Evolutionary conservation across 2,329 filamentous ascomycete species (phyloP), one percentile per base, ranked within the genome.

Genomic region (Daldinia eschscholtzii): DNA sequence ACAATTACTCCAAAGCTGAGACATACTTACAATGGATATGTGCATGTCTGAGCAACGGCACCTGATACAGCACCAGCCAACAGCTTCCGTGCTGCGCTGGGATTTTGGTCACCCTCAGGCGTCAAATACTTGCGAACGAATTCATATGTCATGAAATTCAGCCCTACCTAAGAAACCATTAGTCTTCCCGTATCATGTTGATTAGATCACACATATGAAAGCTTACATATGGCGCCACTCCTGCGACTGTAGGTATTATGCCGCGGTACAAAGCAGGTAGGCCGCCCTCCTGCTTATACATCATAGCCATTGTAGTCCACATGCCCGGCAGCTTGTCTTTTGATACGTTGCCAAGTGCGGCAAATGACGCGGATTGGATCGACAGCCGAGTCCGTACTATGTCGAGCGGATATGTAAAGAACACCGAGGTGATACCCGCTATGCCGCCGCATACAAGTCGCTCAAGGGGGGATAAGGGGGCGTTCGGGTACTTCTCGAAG

Each of bases 91-190:
- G 88, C 80, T 0, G 93, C 88, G 68, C 85, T 89, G 0, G 96
- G 96, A 73, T 97, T 93, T 77, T 92, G 88, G 70, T 97, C 91
- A 50, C 96, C 96, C 58, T 97, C 93, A 1, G 91, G 91, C 0
- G 96, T 99, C 73, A 99, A 86, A 73, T 91, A 91, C 76, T 90
- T 89, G 68, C 96, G 90, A 65, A 94, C 91, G 56, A 91, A 91
- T 80, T 99, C 96, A 81, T 99, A 99, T 5, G 93, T 93, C 94
- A 98, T 98, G 80, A 99, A 99, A 80, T 99, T 99, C 61, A 99
- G 85, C 42, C 96, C 96, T 69, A 99, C 92, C 91, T 94, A 73
- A 44, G 18, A 28, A 12, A 70, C 44, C 15, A 63, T 76, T 48
- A 76, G 71, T 72, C 66, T 69, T 71, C 30, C 18, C 59, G 57